phyloP scores from a whole-genome alignment of 106 monocot species.

The Posidonia australis region DNA sequence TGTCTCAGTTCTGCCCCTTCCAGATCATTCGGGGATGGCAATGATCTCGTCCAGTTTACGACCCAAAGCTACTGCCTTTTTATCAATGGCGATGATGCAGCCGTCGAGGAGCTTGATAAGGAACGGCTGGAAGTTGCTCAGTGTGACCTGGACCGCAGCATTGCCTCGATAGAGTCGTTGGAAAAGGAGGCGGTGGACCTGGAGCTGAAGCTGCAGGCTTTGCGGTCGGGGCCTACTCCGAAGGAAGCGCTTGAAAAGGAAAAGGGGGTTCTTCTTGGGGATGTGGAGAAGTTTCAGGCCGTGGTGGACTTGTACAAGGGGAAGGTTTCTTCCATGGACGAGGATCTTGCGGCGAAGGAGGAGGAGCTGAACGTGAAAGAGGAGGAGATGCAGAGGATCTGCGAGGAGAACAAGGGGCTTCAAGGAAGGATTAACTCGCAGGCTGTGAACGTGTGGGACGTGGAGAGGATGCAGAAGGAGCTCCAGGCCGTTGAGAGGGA shows the following conservation, averaged over 20 bases:
- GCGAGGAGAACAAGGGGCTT: conserved; percentile 54
- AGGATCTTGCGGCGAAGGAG: conserved; percentile 18
- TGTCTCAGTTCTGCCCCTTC: conserved; percentile 8
- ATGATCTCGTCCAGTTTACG: conserved; percentile 30
- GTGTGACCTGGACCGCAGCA: conserved; percentile 10
- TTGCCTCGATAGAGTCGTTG: conserved; percentile 8
- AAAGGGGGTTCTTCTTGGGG: conserved; percentile 27
- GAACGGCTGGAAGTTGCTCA: conserved; percentile 23
- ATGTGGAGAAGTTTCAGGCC: conserved; percentile 48
- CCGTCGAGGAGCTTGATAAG: conserved; percentile 40
- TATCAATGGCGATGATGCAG: conserved; percentile 57
- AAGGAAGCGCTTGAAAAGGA: conserved; percentile 41
- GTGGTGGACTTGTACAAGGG: conserved; percentile 34
- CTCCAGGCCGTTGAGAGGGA: conserved; percentile 59
- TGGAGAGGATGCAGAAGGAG: conserved; percentile 76
- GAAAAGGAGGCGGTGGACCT: conserved; percentile 35
- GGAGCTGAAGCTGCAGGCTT: conserved; percentile 26
- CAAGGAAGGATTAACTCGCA: conserved; percentile 42
- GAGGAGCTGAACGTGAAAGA: conserved; percentile 55
- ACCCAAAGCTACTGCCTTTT: conserved; percentile 45
- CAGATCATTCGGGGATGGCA: not conserved
- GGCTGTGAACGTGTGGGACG: conserved; percentile 48
- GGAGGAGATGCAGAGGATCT: conserved; percentile 28
- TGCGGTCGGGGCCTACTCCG: conserved; percentile 22
- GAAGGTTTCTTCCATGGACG: conserved; percentile 33